A percentile compares a stretch with the other conserved stretches of the same genome.
phyloP scores from a whole-genome alignment of 768 basidiomycete species.

The Lactarius hengduanensis region DNA sequence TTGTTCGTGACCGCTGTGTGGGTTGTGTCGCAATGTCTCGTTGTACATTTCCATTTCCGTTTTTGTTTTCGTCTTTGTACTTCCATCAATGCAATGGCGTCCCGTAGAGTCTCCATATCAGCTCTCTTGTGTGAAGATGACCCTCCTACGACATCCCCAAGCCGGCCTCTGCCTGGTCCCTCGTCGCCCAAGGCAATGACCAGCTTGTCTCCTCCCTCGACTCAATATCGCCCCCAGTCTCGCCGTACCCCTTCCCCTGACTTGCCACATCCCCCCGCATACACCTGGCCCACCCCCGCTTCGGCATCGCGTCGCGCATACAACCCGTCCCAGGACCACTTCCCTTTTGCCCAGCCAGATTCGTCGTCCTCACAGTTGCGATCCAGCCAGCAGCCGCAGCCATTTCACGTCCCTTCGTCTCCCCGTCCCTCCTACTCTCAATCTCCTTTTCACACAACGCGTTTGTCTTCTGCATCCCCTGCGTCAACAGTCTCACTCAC shows the following conservation, averaged over 20 bases:
- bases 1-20: slow-evolving; percentile 69
- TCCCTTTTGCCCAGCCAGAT: slow-evolving; percentile 6
- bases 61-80: slow-evolving; percentile 19
- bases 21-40: slow-evolving; percentile 85
- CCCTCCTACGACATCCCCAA: slow-evolving; percentile 3
- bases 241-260: slow-evolving; percentile 32
- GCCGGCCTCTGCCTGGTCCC: slow-evolving; percentile 9
- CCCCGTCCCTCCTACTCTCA: slow-evolving; percentile 22
- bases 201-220: slow-evolving; percentile 6
- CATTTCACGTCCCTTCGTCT: slow-evolving; percentile 9
- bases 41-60: slow-evolving; percentile 57
- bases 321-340: slow-evolving; percentile 13
- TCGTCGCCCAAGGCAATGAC: slow-evolving; percentile 12
- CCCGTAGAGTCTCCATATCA: slow-evolving; percentile 72
- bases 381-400: slow-evolving; percentile 15
- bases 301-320: slow-evolving; percentile 9
- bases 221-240: slow-evolving; percentile 21
- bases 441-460: slow-evolving; percentile 16
- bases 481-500: slow-evolving; percentile 17
- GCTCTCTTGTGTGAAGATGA: slow-evolving; percentile 63
- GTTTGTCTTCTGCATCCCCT: slow-evolving; percentile 22
- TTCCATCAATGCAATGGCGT: slow-evolving; percentile 46
- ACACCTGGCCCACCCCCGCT: slow-evolving; percentile 15
- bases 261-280: neutral
- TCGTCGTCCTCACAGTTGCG: slow-evolving; percentile 11